Conservation (phyloP, 2,329 filamentous ascomycete genomes). For the Thielaviopsis ethacetica region DNA sequence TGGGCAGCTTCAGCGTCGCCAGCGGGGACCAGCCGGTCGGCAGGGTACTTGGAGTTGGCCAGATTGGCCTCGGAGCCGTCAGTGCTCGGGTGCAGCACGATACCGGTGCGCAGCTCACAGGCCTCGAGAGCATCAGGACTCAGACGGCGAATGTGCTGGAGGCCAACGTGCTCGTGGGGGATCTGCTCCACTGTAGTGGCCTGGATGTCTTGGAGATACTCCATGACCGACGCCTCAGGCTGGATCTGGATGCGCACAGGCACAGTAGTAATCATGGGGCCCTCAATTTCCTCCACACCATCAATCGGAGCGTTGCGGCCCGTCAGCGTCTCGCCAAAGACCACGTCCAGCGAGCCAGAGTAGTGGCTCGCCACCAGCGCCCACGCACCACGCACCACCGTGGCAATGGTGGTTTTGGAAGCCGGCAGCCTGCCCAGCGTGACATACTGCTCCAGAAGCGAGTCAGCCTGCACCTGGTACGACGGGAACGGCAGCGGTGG, state of each 20-base stretch:
- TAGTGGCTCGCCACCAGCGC: conserved; percentile 37
- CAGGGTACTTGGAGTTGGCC: conserved; percentile 20
- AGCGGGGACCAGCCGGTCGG: conserved; percentile 35
- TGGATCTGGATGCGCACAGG: conserved; percentile 35
- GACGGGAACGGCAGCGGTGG: conserved; percentile 28
- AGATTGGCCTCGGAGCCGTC: conserved; percentile 14
- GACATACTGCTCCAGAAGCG: conserved; percentile 36
- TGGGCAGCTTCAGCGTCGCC: conserved; percentile 39
- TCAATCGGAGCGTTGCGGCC: conserved; percentile 34
- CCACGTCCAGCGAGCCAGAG: conserved; percentile 32
- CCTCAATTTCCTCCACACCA: conserved; percentile 37
- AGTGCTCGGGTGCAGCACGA: conserved; percentile 34
- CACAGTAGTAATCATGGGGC: conserved; percentile 44
- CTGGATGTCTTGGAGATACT: conserved; percentile 41
- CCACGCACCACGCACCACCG: conserved; percentile 43
- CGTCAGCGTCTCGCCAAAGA: conserved; percentile 43
- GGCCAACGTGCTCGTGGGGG: conserved; percentile 46
- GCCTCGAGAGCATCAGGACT: conserved; percentile 37
- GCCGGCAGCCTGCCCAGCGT: conserved; percentile 17
- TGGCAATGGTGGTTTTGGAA: conserved; percentile 33
- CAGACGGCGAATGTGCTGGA: conserved; percentile 41
- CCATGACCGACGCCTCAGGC: conserved; percentile 24
- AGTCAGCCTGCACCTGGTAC: conserved; percentile 35
- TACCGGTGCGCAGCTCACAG: conserved; percentile 37
- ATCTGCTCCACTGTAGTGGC: conserved; percentile 39